Evolutionary conservation across 2,329 filamentous ascomycete genomes (phyloP).

Genomic region (Paecilomyces niveus): DNA sequence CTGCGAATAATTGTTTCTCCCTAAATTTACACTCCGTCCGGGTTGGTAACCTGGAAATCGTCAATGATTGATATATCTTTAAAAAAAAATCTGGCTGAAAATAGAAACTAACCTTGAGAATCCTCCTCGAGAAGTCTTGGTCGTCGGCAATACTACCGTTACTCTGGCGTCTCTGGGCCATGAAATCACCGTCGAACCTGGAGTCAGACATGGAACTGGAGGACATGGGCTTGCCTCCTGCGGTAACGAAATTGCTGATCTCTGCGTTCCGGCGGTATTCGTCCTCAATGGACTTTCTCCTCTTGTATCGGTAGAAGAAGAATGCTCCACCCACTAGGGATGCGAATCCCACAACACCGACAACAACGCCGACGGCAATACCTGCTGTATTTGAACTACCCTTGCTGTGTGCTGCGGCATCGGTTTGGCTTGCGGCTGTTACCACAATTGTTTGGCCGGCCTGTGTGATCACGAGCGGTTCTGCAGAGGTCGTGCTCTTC

Average conservation of each 20-base stretch:
- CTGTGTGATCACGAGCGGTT: slow-evolving; percentile 33
- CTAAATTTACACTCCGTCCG: slow-evolving; percentile 4
- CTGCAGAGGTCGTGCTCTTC: slow-evolving; percentile 21
- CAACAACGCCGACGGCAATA: slow-evolving; percentile 81
- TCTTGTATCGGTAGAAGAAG: slow-evolving; percentile 68
- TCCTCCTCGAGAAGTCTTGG: slow-evolving; percentile 91
- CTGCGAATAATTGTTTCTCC: neutral
- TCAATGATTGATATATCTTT: neutral
- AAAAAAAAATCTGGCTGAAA: neutral
- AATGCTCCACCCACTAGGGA: slow-evolving; percentile 59
- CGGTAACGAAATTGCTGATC: slow-evolving; percentile 62
- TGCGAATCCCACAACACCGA: slow-evolving; percentile 59
- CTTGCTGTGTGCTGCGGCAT: slow-evolving; percentile 11
- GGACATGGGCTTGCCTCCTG: slow-evolving; percentile 53
- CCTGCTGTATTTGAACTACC: slow-evolving; percentile 62
- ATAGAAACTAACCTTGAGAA: slow-evolving; percentile 69
- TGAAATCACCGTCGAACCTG: slow-evolving; percentile 73
- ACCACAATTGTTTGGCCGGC: slow-evolving; percentile 27
- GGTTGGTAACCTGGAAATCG: slow-evolving; percentile 9
- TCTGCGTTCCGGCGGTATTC: slow-evolving; percentile 77
- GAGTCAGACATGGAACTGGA: slow-evolving; percentile 69
- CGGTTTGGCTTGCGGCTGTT: slow-evolving; percentile 24
- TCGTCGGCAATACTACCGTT: slow-evolving; percentile 96
- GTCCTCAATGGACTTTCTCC: slow-evolving; percentile 71
- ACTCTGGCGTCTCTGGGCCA: slow-evolving; percentile 77